Base-by-base conservation (phyloP, 192 early-diverging fungal species). In the Backusella psychrophila region DNA sequence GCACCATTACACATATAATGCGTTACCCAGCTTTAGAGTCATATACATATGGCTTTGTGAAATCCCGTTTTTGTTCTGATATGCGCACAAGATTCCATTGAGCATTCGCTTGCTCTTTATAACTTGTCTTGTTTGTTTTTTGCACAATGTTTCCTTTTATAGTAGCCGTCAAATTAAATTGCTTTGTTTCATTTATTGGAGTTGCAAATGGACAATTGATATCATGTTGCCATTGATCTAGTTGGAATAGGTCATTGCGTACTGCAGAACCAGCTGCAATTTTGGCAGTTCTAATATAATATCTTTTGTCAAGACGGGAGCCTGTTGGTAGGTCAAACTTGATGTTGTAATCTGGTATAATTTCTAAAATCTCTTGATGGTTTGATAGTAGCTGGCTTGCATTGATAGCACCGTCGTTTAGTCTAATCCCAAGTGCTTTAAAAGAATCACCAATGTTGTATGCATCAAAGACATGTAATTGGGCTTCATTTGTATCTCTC, bases 81-180 rank as follows among this genome's bases (percentile, higher is more conserved):
- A 95, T 92, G 65, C 95, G 91, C 34, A 88, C 85, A 21, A 97
- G 82, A 36, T 93, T 93, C 96, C 96, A 97, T 7, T 91, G 94
- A 3, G 94, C 92, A 75, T 85, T 82, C 66, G 81, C 81, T 80
- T 96, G 90, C 29, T 63, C 9, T 29, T 63, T 63, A 63, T 63
- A 63, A 14, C 9, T 26, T 1, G 26, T 26, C 26, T 63, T 63
- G 56, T 8, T 49, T 6, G 46, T n/a, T 17, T 49, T 49, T 49
- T 49, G 46, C 6, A 49, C 46, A n/a, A 19, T 49, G 6, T n/a
- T 49, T 21, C 46, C 46, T 49, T 49, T 49, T 63, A 29, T 63
- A 2, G 23, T 3, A 29, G 9, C 2, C 11, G 56, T 63, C 23
- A 63, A 29, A 63, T 29, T 63, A 63, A 63, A 63, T 63, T 63